Percentiles rank a stretch among this genome's conserved stretches.
phyloP scores from a whole-genome alignment of 148 eudicot genomes.

The Rhododendron ferrugineum region DNA sequence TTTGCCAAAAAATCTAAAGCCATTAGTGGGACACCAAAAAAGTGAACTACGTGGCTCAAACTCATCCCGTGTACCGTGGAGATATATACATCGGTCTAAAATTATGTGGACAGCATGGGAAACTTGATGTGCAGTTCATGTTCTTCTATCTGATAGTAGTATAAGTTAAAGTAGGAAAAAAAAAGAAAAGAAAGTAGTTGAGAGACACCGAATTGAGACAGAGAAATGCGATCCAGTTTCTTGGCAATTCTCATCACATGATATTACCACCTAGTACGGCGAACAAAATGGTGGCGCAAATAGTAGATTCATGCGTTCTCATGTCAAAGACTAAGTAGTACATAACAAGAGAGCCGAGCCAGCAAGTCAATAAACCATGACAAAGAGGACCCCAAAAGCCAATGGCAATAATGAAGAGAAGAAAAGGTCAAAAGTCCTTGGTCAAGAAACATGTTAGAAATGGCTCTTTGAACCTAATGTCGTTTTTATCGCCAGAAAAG shows the following conservation, averaged over 20 bases:
- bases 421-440: slow-evolving; percentile 2
- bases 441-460: background rate
- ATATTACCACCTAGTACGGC: background rate
- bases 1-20: background rate
- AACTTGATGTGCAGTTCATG: too few relatives aligned
- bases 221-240: too few relatives aligned
- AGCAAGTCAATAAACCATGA: background rate
- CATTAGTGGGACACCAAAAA: background rate
- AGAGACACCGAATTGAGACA: too few relatives aligned
- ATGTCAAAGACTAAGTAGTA: background rate
- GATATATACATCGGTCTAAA: too few relatives aligned
- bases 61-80: too few relatives aligned
- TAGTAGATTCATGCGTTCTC: background rate
- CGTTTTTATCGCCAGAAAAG: background rate
- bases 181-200: too few relatives aligned
- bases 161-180: too few relatives aligned
- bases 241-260: too few relatives aligned
- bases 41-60: too few relatives aligned
- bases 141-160: too few relatives aligned
- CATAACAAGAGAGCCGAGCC: background rate
- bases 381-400: background rate
- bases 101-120: too few relatives aligned
- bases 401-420: background rate
- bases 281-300: background rate
- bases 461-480: background rate